A percentile compares a stretch with the other conserved stretches of the same genome.
Conservation (phyloP, 2,329 filamentous ascomycete species). For the Neonectria faginata region DNA sequence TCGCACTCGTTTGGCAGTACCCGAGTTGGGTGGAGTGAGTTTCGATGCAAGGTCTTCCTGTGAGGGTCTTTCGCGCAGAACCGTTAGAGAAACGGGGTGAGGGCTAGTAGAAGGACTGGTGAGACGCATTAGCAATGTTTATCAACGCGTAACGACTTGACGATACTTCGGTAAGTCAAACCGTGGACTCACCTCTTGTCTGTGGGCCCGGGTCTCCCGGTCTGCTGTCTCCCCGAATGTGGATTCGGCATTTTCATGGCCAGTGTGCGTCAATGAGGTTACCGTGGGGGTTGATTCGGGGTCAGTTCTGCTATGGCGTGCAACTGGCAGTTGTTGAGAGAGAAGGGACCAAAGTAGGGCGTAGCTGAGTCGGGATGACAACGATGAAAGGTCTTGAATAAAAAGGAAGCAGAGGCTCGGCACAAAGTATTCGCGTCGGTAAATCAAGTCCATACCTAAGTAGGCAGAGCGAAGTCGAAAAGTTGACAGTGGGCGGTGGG, state of each 20-base stretch:
- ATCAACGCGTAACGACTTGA: constrained; percentile 2
- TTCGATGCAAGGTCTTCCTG: neutral
- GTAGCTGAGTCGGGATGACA: neutral
- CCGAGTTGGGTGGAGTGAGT: neutral
- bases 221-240: constrained; percentile 6
- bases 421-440: neutral
- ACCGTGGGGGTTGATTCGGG: constrained; percentile 13
- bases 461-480: neutral
- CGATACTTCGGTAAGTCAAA: neutral
- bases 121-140: constrained; percentile 3
- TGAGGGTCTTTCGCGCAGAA: neutral
- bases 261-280: neutral
- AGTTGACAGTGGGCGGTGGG: neutral
- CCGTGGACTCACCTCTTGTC: constrained; percentile 8
- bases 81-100: too few relatives aligned
- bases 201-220: constrained; percentile 4
- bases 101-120: neutral
- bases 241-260: constrained; percentile 12
- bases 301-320: neutral
- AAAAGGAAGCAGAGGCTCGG: neutral
- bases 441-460: neutral
- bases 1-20: constrained; percentile 5
- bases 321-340: constrained; percentile 3
- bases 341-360: neutral
- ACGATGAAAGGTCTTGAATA: neutral